phyloP scores from a whole-genome alignment of 2,329 filamentous ascomycete genomes.

The Stagonosporopsis chrysanthemi region DNA sequence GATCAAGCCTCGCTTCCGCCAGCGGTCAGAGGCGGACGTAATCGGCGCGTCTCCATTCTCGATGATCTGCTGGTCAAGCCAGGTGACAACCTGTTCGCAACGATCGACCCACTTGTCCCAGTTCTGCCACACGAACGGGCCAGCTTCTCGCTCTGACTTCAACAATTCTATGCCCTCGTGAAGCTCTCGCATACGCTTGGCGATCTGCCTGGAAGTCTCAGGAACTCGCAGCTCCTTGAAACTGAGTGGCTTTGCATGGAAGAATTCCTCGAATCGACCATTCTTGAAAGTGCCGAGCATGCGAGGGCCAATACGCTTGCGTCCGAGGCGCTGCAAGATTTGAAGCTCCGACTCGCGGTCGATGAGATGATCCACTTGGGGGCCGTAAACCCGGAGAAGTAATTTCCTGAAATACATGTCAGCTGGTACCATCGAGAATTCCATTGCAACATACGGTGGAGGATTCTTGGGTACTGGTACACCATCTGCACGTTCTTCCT shows the following conservation, averaged over 20 bases:
- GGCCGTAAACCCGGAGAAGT: conserved; percentile 89
- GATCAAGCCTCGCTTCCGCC: conserved; percentile 76
- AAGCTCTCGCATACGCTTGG: conserved; percentile 95
- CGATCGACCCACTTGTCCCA: conserved; percentile 91
- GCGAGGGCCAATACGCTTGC: conserved; percentile 91
- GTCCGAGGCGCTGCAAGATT: conserved; percentile 83
- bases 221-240: conserved; percentile 77
- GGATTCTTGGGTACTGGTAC: conserved; percentile 53
- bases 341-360: conserved; percentile 89
- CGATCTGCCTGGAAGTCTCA: conserved; percentile 89
- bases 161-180: conserved; percentile 92
- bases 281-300: conserved; percentile 92
- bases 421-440: neutral
- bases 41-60: conserved; percentile 40
- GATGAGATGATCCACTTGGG: conserved; percentile 94
- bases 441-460: conserved; percentile 58
- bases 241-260: conserved; percentile 83
- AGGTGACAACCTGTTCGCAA: conserved; percentile 66
- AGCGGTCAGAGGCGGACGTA: conserved; percentile 57
- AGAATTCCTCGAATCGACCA: conserved; percentile 93
- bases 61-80: conserved; percentile 68
- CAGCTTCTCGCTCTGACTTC: conserved; percentile 76
- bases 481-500: conserved; percentile 49
- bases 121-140: conserved; percentile 86
- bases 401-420: conserved; percentile 67